phyloP scores from a whole-genome alignment of 148 eudicot genomes.

The Diospyros lotus region DNA sequence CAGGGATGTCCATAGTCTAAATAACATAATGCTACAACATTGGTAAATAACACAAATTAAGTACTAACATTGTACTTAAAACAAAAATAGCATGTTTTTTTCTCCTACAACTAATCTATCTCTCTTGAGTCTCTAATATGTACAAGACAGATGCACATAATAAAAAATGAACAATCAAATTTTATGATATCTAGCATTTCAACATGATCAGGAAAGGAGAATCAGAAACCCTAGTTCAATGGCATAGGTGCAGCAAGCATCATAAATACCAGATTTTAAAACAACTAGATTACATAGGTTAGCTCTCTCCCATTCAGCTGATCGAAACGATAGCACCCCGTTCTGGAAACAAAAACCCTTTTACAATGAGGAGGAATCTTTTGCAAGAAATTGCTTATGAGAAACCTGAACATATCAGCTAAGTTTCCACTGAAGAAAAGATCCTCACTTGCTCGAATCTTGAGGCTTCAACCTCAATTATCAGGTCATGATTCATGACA shows the following conservation, averaged over 20 bases:
- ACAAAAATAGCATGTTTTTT: neutral
- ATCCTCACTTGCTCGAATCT: constrained; percentile 26
- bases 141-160: neutral
- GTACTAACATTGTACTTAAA: too few relatives aligned
- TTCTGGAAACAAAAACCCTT: constrained; percentile 12
- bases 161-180: neutral
- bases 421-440: constrained; percentile 19
- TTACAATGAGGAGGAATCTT: constrained; percentile 12
- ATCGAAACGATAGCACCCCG: neutral
- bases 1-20: too few relatives aligned
- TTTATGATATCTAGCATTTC: neutral
- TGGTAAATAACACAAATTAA: too few relatives aligned
- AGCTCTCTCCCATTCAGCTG: constrained; percentile 14
- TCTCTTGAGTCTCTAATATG: neutral
- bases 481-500: constrained; percentile 36
- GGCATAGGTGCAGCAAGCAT: neutral
- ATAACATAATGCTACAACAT: too few relatives aligned
- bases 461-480: constrained; percentile 39
- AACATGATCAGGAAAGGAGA: neutral
- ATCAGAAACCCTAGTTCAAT: neutral
- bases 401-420: constrained; percentile 18
- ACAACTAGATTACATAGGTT: constrained; percentile 6
- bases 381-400: constrained; percentile 9
- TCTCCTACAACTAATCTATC: neutral
- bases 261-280: constrained; percentile 7